Base-by-base conservation (phyloP, 2,329 filamentous ascomycete genomes). In the Fusarium burgessii region DNA sequence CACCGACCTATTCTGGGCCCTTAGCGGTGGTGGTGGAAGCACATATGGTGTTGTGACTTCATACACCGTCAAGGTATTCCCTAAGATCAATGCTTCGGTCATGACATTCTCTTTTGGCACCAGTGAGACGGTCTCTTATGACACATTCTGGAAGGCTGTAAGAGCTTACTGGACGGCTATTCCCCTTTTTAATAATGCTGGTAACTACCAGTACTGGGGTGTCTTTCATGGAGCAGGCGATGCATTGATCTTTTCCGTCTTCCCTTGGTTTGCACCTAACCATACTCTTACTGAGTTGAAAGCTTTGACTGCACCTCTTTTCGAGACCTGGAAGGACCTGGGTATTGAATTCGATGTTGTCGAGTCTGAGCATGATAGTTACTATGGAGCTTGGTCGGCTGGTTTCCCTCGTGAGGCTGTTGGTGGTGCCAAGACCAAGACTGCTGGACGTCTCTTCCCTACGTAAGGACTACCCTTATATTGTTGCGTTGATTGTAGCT, bases 11-110 rank as follows among this genome's bases (percentile, higher is more conserved):
- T 83, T 80, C 76, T 68, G 79, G 43, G 82, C 83, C 5, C 74
- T 84, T 18, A 73, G 80, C 2, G 83, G 83, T 1, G 83, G 82
- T 5, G 82, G 82, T 0, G 80, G 79, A 9, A 76, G 81, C 27
- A 79, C 80, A 5, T 78, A 80, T 7, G 80, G 78, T 15, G 79
- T 75, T 2, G 73, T 69, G 1, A 74, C 73, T 20, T 75, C 73
- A 3, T 74, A 79, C 40, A 83, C 80, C 1, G 68, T 85, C 38
- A 83, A 82, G 45, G 82, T 79, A 3, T 80, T 81, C 59, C 82
- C 82, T 11, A 75, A 77, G 52, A 50, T 71, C 1, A 72, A 75
- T 14, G 62, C 71, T 1, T 62, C 73, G 0, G 40, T 74, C 27
- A 74, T 75, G 73, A 64, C 62, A n/a, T 75, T 74, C 25, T 52